Evolutionary conservation across 352 stramenopile species (phyloP), one percentile per base, ranked within the genome.

Genomic region (Phytophthora agathidicida): DNA sequence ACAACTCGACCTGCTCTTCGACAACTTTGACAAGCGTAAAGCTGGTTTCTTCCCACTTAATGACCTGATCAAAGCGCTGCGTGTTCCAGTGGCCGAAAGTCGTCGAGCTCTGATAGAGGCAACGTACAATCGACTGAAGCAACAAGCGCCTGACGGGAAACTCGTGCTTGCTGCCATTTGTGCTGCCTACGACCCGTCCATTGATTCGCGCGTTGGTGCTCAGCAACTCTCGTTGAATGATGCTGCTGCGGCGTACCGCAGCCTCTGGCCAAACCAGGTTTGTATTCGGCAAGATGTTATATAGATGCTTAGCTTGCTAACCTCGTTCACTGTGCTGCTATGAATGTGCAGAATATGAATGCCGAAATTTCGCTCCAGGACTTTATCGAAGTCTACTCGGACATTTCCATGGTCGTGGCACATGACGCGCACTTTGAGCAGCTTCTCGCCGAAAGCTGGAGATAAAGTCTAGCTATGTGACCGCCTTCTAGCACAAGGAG

Each of bases 341-440:
- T 52, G 16, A 19, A 44, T 16, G 19, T 36, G 24, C 41, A 65
- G 66, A 57, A 66, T 52, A 1, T 17, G n/a, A 54, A 53, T 9
- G 43, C 60, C 7, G 67, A 86, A 22, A 57, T 92, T 41, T 79
- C 78, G 2, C 60, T 45, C 6, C 68, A 63, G 28, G 73, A 89
- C 36, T 94, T 94, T 48, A 30, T 86, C 7, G 79, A 93, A 7
- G 75, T 91, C 22, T 94, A 94, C 71, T 54, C 60, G 5, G 81
- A 94, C 50, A 73, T 94, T 7, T 86, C 85, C 10, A 68, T 69
- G 26, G 78, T 73, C n/a, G 42, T 94, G 22, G 69, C 62, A 1
- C 74, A 73, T 30, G 85, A 94, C 41, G 64, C 26, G 6, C 79
- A 89, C 46, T 89, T 94, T 35, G 61, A 77, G 27, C 77, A 89